Percentiles rank a stretch among this genome's conserved stretches.
phyloP scores from a whole-genome alignment of 2,329 filamentous ascomycete species.

The Hypomyces rosellus region DNA sequence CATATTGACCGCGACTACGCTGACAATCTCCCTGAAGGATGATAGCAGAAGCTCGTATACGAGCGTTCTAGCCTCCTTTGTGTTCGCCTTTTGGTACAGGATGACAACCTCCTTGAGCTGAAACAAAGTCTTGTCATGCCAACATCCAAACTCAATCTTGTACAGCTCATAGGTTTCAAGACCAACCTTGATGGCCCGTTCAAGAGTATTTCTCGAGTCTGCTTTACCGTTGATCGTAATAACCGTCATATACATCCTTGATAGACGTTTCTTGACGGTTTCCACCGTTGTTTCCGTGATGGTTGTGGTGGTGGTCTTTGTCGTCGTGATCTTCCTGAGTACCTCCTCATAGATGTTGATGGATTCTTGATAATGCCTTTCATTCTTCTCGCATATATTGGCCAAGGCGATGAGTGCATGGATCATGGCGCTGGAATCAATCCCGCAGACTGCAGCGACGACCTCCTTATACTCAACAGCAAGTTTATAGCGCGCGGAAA shows the following conservation, averaged over 20 bases:
- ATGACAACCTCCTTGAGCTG: constrained; percentile 38
- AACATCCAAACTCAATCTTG: constrained; percentile 38
- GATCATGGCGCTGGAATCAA: constrained; percentile 21
- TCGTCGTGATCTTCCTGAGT: constrained; percentile 31
- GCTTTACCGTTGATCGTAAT: constrained; percentile 32
- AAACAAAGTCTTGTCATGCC: constrained; percentile 37
- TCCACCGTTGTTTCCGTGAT: constrained; percentile 28
- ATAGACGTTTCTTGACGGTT: constrained; percentile 43
- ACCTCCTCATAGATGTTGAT: constrained; percentile 41
- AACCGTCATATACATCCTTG: constrained; percentile 37
- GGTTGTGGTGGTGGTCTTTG: constrained; percentile 17
- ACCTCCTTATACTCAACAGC: constrained; percentile 42
- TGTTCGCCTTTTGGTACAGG: constrained; percentile 33
- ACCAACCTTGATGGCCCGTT: constrained; percentile 28
- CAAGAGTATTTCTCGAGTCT: constrained; percentile 27
- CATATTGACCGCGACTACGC: constrained; percentile 30
- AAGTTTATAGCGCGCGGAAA: constrained; percentile 36
- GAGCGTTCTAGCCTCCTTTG: constrained; percentile 30
- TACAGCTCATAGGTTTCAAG: constrained; percentile 37
- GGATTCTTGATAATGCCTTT: constrained; percentile 37
- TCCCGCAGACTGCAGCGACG: constrained; percentile 32
- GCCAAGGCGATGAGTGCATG: constrained; percentile 33
- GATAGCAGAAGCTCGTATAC: constrained; percentile 34
- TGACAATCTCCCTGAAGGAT: constrained; percentile 35
- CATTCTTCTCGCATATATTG: constrained; percentile 38